Evolutionary conservation across 805 yeast species (phyloP).

Genomic region (Priceomyces medius): DNA sequence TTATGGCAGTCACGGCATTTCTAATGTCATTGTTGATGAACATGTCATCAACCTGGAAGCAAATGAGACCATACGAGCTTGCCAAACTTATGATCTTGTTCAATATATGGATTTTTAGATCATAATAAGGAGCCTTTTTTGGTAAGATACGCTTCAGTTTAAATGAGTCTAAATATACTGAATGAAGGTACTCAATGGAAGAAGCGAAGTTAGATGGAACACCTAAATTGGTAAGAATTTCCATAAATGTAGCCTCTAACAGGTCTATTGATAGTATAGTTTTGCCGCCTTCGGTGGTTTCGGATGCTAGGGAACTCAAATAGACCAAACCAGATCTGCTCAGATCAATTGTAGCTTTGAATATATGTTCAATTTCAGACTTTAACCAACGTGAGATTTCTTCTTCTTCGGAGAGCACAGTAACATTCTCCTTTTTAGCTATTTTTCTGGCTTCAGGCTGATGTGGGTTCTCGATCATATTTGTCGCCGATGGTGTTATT

Average conservation of each 20-base stretch:
- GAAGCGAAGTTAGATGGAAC: constrained; percentile 28
- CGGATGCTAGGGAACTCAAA: constrained; percentile 24
- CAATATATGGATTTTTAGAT: constrained; percentile 39
- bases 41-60: constrained; percentile 70
- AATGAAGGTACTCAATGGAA: constrained; percentile 49
- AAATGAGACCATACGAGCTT: constrained; percentile 63
- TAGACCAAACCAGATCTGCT: constrained; percentile 15
- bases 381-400: constrained; percentile 37
- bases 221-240: constrained; percentile 56
- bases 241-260: constrained; percentile 55
- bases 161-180: constrained; percentile 43
- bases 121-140: constrained; percentile 38
- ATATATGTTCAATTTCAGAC: constrained; percentile 33
- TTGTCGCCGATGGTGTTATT: not conserved
- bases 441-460: constrained; percentile 1
- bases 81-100: constrained; percentile 49
- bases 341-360: constrained; percentile 31
- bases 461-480: not conserved
- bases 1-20: constrained; percentile 23
- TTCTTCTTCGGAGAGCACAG: constrained; percentile 5
- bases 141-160: constrained; percentile 43
- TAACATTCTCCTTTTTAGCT: not conserved
- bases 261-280: constrained; percentile 25
- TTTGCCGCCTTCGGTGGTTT: constrained; percentile 13
- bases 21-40: constrained; percentile 42